Evolutionary conservation across 169 alveolate genomes (phyloP), one percentile per base, ranked within the genome.

Genomic region (Babesia divergens): DNA sequence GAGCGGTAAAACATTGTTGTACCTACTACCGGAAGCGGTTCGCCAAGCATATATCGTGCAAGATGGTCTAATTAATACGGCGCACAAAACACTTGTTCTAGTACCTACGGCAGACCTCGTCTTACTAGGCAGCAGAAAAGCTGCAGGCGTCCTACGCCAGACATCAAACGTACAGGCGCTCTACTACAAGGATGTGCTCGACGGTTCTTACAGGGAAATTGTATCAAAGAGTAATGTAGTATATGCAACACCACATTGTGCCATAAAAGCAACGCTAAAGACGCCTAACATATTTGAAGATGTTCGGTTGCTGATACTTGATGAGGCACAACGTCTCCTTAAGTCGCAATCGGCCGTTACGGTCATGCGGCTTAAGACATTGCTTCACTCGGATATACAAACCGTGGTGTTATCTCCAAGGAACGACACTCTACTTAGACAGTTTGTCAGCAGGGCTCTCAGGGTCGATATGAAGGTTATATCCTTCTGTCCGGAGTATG

Each of bases 71-170:
- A 18, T 29, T 11, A 4, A 4, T 2, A 28, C 6, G 11, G 20
- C 37, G 9, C 32, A 56, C 13, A 69, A 71, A 29, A 28, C 53
- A 20, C 49, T 69, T 26, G 80, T 80, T 14, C 32, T 80, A 32
- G 60, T 80, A 24, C 88, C 88, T 3, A 80, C 88, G 28, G 24
- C 62, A n/a, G 88, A 80, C 42, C 42, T 80, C 9, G 74, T 70
- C 2, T 24, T 80, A 37, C 60, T 51, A 8, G 84, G 72, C 13
- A 65, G 81, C 60, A 58, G 88, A 29, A 46, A 35, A 8, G 88
- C 86, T 9, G 11, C 60, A 22, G 76, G 82, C 2, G 58, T 55
- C 35, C 32, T 77, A 6, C 59, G 65, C 20, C 44, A 47, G 29
- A 47, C 51, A 26, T 37, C 54, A n/a, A 77, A 37, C 22, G 86